Conservation (phyloP, 169 alveolate species). For the Neospora caninum region DNA sequence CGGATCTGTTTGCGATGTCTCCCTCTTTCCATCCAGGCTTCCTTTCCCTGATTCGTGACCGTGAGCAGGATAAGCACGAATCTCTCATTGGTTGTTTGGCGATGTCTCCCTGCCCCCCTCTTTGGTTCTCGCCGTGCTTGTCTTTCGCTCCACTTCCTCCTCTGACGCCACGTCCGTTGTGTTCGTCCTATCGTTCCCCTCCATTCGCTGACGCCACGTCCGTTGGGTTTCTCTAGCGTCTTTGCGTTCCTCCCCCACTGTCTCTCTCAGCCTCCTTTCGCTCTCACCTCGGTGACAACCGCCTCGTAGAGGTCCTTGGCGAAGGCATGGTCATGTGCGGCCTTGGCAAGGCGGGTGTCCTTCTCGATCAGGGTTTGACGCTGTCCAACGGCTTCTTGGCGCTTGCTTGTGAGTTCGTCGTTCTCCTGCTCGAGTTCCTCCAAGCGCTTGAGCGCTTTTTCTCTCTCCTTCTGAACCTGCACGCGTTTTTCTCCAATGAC, state of each 20-base stretch:
- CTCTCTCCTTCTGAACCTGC: not conserved
- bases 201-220: constrained; percentile 13
- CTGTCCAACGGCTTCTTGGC: not conserved
- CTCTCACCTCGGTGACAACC: not conserved
- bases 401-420: not conserved
- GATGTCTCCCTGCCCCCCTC: no score
- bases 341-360: constrained; percentile 1
- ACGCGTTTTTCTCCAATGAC: not conserved
- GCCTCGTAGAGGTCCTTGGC: not conserved
- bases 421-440: not conserved
- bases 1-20: no score
- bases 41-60: no score
- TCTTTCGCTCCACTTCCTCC: no score
- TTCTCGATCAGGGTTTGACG: not conserved
- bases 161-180: not conserved
- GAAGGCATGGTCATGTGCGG: not conserved
- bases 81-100: no score
- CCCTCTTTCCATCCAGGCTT: no score
- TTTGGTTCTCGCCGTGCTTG: no score
- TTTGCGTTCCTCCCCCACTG: constrained; percentile 21
- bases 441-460: not conserved
- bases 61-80: no score
- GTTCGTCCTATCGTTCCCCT: not conserved
- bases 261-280: not conserved
- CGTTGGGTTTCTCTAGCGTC: not conserved